Conservation (phyloP, 371 early-diverging fungal species). For the Lichtheimia hyalospora region DNA sequence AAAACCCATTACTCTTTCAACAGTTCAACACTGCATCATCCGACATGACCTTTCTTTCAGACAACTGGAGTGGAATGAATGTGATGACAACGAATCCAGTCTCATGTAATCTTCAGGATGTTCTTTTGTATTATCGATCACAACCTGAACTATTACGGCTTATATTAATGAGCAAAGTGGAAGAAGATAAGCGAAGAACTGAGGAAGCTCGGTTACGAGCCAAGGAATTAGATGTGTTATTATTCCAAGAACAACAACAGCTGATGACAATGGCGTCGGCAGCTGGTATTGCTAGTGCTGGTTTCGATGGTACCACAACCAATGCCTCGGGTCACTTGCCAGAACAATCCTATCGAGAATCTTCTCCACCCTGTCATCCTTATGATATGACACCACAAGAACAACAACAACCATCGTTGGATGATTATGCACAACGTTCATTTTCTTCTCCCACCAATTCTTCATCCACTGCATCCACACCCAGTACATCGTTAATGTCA, state of each 20-base stretch:
- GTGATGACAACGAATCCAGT: conserved; percentile 12
- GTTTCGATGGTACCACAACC: conserved; percentile 2
- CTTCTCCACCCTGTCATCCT: conserved; percentile 7
- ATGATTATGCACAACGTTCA: conserved; percentile 1
- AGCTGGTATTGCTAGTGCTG: conserved; percentile 1
- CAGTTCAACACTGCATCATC: conserved; percentile 5
- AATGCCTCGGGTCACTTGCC: neutral
- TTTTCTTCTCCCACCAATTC: conserved; percentile 8
- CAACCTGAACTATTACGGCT: conserved; percentile 62
- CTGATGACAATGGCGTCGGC: conserved; percentile 8
- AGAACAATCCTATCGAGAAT: conserved; percentile 1
- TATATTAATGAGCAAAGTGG: conserved; percentile 62
- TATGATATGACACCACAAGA: conserved; percentile 3
- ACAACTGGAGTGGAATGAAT: neutral
- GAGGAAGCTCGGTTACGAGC: conserved; percentile 51
- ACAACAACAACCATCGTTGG: conserved; percentile 6
- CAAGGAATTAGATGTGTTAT: conserved; percentile 41
- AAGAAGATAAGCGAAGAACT: conserved; percentile 62
- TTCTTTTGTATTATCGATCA: conserved; percentile 42
- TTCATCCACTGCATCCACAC: conserved; percentile 4
- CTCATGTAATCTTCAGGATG: conserved; percentile 46
- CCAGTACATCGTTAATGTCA: conserved; percentile 7
- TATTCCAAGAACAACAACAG: conserved; percentile 34
- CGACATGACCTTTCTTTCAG: neutral
- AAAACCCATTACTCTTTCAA: neutral